Evolutionary conservation across 495 filamentous ascomycete genomes (phyloP), one percentile per base, ranked within the genome.

Genomic region (Tuber melanosporum): DNA sequence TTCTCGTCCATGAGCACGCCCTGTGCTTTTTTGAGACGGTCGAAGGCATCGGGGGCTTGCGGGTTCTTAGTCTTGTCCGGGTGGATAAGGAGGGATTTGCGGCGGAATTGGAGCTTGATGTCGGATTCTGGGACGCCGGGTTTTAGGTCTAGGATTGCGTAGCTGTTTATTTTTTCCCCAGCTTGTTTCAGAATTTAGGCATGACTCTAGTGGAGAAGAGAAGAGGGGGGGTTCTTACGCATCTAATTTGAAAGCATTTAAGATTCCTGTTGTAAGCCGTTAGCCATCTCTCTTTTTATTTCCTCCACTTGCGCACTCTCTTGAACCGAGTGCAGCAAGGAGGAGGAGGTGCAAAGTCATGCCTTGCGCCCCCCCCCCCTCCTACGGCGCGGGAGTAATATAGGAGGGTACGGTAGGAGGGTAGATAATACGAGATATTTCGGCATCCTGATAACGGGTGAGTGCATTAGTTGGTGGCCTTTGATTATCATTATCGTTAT

Each of bases 61-160:
- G 93, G 92, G 84, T 99, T 98, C 79, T 90, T 90, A 73, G 96
- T 98, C 85, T 98, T 98, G 86, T 99, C 95, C 17, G 95, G 95
- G 86, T 99, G 95, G 87, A 99, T 98, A 9, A 99, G 90, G 46
- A 99, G 91, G 22, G 95, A 99, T 84, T 97, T 98, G 81, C 91
- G 94, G 86, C 95, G 93, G 87, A 98, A 99, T 84, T 88, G 87
- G 77, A 90, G 85, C 85, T 98, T 98, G 87, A 99, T 98, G 86
- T 98, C 96, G 74, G 93, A 94, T 81, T 98, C 95, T 41, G 95
- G 90, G 47, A 97, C 93, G 83, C 95, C 95, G 10, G 95, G 95
- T 85, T 97, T 94, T 75, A 99, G 91, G 85, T 96, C 95, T 42
- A 99, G 92, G 75, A 98, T 93, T 70, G 94, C 92, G 86, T 98